Conservation (phyloP, 176 grass and related monocot species). For the Carex cristatella region DNA sequence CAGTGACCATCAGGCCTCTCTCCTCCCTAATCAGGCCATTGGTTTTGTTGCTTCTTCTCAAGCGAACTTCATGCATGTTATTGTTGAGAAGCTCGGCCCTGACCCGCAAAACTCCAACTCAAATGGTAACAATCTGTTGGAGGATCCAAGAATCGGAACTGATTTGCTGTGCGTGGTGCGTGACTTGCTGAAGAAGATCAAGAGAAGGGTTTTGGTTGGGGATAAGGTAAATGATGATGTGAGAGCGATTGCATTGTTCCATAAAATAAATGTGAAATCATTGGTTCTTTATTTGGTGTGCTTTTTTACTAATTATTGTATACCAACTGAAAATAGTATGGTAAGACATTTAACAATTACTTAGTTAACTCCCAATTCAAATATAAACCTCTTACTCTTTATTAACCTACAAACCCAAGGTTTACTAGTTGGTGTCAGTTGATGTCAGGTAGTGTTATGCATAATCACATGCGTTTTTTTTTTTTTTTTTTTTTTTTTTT, state of each 20-base stretch:
- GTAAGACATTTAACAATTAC: not conserved
- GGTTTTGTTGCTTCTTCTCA: slow-evolving; percentile 74
- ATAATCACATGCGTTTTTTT: not conserved
- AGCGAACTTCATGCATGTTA: slow-evolving; percentile 95
- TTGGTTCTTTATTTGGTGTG: not conserved
- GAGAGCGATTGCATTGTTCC: not conserved
- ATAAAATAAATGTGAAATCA: not conserved
- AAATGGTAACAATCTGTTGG: not conserved
- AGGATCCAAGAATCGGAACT: slow-evolving; percentile 37
- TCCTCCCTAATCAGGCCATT: slow-evolving; percentile 65
- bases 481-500: not conserved
- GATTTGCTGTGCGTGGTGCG: slow-evolving; percentile 93
- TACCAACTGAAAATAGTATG: not conserved
- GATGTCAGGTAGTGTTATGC: not conserved
- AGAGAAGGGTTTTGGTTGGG: slow-evolving; percentile 72
- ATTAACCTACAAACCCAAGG: not conserved
- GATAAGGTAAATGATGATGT: slow-evolving; percentile 30
- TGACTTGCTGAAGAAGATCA: slow-evolving; percentile 90
- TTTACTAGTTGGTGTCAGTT: not conserved
- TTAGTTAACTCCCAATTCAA: not conserved
- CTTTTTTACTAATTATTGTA: not conserved
- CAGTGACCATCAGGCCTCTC: slow-evolving; percentile 10
- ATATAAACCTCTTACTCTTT: not conserved
- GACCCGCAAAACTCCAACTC: not conserved
- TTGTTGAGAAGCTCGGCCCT: slow-evolving; percentile 45